These are phyloP conservation scores for Exophiala bonariae DNA, from an alignment of 2,329 filamentous ascomycete genomes.

Conservation along the genomic window DNA sequence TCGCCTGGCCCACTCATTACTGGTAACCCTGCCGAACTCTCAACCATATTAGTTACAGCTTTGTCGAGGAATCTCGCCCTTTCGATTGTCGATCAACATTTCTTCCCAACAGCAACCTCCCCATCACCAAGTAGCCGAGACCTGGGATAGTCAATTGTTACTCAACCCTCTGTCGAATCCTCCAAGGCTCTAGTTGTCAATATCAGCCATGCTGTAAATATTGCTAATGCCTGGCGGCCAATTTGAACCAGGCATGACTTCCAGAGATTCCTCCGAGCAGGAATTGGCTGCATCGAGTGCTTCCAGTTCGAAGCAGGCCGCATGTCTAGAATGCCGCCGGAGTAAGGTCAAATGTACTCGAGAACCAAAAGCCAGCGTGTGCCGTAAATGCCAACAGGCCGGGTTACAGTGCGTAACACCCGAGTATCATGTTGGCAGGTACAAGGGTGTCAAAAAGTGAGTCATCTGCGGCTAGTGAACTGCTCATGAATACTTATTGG, in stretches of 20 bases:
- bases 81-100: too few relatives aligned
- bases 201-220: too few relatives aligned
- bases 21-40: too few relatives aligned
- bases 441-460: conserved; percentile 77
- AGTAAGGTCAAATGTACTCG: conserved; percentile 70
- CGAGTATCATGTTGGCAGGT: conserved; percentile 71
- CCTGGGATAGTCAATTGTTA: too few relatives aligned
- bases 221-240: too few relatives aligned
- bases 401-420: conserved; percentile 65
- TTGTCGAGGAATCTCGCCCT: too few relatives aligned
- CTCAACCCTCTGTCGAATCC: too few relatives aligned
- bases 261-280: conserved; percentile 12
- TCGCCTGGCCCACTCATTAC: too few relatives aligned
- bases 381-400: conserved; percentile 62
- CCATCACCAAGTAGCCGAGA: too few relatives aligned
- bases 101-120: too few relatives aligned
- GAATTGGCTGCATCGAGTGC: conserved; percentile 13
- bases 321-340: conserved; percentile 62
- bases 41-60: too few relatives aligned
- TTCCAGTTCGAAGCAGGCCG: conserved; percentile 24
- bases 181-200: too few relatives aligned
- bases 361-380: conserved; percentile 51
- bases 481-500: conserved; percentile 6
- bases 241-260: conserved; percentile 17
- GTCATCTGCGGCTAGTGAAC: conserved; percentile 20